phyloP scores from a whole-genome alignment of 495 filamentous ascomycete genomes.

The Patellaria atrata region DNA sequence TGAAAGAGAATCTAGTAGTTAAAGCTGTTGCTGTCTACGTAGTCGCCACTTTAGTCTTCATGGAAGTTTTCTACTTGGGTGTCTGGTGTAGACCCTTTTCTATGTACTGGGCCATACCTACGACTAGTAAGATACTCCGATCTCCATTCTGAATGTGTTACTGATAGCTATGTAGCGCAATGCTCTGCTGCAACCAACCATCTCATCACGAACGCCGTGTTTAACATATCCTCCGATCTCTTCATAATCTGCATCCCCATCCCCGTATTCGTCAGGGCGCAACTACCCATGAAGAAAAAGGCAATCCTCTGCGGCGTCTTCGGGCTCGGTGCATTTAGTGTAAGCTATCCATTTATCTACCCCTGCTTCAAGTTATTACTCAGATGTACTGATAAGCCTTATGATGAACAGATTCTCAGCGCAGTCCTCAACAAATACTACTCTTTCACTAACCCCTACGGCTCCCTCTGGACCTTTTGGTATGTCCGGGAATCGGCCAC shows the following conservation, averaged over 20 bases:
- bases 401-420: conserved; percentile 33
- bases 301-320: conserved; percentile 36
- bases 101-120: conserved; percentile 41
- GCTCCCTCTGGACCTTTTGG: conserved; percentile 48
- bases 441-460: conserved; percentile 42
- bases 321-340: conserved; percentile 44
- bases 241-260: conserved; percentile 47
- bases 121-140: conserved; percentile 5
- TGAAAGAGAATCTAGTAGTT: conserved; percentile 35
- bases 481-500: conserved; percentile 51
- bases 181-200: conserved; percentile 35
- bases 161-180: conserved; percentile 18
- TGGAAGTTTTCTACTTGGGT: conserved; percentile 48
- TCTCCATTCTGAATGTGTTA: conserved; percentile 20
- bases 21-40: conserved; percentile 42
- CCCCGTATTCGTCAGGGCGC: conserved; percentile 40
- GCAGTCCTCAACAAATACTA: conserved; percentile 53
- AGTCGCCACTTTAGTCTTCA: conserved; percentile 39
- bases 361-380: neutral
- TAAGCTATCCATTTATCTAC: conserved; percentile 11
- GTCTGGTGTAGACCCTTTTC: conserved; percentile 49
- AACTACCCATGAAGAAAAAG: conserved; percentile 38
- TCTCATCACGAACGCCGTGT: conserved; percentile 49
- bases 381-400: neutral
- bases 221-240: conserved; percentile 52